A percentile compares a stretch with the other conserved stretches of the same genome.
Conservation (phyloP, 2,329 filamentous ascomycete species). For the Aspergillus bombycis region DNA sequence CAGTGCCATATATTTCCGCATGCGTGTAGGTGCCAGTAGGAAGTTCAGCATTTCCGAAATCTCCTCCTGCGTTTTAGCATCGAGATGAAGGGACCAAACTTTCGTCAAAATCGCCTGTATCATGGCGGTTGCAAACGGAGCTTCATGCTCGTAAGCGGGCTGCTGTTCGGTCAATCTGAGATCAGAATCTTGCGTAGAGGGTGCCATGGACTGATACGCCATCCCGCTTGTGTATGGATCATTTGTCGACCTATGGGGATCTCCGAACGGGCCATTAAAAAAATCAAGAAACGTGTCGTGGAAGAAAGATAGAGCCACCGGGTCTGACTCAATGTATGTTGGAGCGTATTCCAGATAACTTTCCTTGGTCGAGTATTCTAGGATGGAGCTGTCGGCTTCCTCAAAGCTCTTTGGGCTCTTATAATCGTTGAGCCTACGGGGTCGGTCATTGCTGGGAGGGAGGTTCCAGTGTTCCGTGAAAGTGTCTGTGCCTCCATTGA, state of each 20-base stretch:
- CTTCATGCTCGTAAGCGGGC: conserved; percentile 39
- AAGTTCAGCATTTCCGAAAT: conserved; percentile 44
- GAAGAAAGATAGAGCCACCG: conserved; percentile 33
- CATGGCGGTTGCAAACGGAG: conserved; percentile 42
- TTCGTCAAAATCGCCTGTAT: conserved; percentile 45
- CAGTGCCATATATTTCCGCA: conserved; percentile 45
- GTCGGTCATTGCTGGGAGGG: conserved; percentile 43
- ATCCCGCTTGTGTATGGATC: conserved; percentile 26
- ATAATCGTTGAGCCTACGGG: conserved; percentile 38
- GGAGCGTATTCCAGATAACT: conserved; percentile 22
- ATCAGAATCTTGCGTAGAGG: conserved; percentile 23
- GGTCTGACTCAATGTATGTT: conserved; percentile 29
- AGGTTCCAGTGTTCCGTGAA: conserved; percentile 51
- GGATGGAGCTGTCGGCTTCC: conserved; percentile 22
- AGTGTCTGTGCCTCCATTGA: conserved; percentile 50
- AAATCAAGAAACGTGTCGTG: conserved; percentile 43
- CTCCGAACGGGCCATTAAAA: conserved; percentile 41
- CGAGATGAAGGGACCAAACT: conserved; percentile 42
- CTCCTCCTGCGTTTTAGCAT: conserved; percentile 42
- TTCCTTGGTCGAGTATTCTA: conserved; percentile 23
- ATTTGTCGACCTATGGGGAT: conserved; percentile 27
- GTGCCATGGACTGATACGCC: conserved; percentile 20
- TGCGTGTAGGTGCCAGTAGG: conserved; percentile 44
- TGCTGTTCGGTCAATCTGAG: conserved; percentile 24
- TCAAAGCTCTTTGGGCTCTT: conserved; percentile 35